These are phyloP conservation scores for Kwoniella sp. DNA, from an alignment of 768 basidiomycete genomes.

Conservation along the genomic window DNA sequence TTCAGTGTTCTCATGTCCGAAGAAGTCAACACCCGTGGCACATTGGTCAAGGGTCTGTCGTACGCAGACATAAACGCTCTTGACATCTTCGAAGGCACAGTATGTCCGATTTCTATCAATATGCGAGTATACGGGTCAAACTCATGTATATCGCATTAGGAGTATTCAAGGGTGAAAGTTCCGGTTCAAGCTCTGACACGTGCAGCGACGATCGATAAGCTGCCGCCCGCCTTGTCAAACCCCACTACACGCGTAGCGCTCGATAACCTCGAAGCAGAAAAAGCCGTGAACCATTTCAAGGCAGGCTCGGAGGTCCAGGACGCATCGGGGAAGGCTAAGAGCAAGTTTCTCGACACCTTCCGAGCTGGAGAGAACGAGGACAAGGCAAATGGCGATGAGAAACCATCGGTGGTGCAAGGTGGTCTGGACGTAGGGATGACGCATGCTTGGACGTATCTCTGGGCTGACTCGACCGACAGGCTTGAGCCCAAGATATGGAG, in stretches of 20 bases:
- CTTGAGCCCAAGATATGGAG: conserved; percentile 71
- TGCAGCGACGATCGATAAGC: conserved; percentile 7
- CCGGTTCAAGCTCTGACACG: conserved; percentile 63
- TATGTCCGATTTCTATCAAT: conserved; percentile 45
- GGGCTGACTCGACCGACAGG: conserved; percentile 57
- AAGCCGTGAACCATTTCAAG: conserved; percentile 7
- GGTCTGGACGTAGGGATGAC: conserved; percentile 19
- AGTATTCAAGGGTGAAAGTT: conserved; percentile 68
- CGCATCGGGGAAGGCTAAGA: neutral
- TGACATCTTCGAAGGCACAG: conserved; percentile 81
- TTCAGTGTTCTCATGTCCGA: conserved; percentile 53
- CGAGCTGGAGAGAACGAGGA: conserved; percentile 8
- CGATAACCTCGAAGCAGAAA: conserved; percentile 56
- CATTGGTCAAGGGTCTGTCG: conserved; percentile 73
- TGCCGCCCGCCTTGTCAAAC: conserved; percentile 23
- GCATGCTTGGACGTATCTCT: conserved; percentile 75
- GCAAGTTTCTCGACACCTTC: conserved; percentile 4
- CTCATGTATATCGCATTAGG: conserved; percentile 58
- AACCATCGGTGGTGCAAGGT: conserved; percentile 38
- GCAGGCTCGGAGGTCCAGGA: neutral
- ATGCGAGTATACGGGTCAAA: neutral
- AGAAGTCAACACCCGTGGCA: conserved; percentile 74
- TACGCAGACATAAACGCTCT: conserved; percentile 66
- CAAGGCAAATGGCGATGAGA: conserved; percentile 23
- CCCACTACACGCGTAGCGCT: conserved; percentile 49